A percentile compares a stretch with the other conserved stretches of the same genome.
phyloP scores from a whole-genome alignment of 2,329 filamentous ascomycete genomes.

The Scedosporium minutisporum region DNA sequence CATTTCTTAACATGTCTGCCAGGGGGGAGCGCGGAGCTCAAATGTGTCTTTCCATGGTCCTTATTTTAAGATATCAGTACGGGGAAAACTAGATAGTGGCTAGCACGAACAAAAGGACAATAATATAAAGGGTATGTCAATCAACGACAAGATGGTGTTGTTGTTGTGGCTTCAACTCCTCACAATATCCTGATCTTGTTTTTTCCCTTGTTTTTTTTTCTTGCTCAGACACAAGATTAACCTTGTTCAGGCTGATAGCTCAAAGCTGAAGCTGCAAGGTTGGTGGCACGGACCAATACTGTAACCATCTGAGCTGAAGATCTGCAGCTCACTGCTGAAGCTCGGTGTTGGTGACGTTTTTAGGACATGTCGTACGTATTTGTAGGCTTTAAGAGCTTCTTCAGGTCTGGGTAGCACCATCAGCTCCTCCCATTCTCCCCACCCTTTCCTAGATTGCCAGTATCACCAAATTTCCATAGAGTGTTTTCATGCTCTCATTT shows the following conservation, averaged over 20 bases:
- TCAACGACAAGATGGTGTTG: neutral
- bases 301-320: neutral
- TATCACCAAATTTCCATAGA: too few relatives aligned
- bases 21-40: too few relatives aligned
- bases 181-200: neutral
- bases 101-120: neutral
- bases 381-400: too few relatives aligned
- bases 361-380: too few relatives aligned
- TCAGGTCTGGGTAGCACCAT: too few relatives aligned
- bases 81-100: neutral
- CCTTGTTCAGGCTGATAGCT: too few relatives aligned
- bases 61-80: neutral
- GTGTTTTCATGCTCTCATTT: too few relatives aligned
- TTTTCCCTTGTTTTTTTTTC: too few relatives aligned
- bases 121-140: neutral
- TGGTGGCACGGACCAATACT: neutral
- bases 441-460: too few relatives aligned
- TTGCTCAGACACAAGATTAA: too few relatives aligned
- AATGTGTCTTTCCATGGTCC: neutral
- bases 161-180: neutral
- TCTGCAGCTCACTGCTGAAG: neutral
- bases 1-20: too few relatives aligned
- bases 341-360: neutral
- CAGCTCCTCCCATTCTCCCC: too few relatives aligned
- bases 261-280: neutral